phyloP scores from a whole-genome alignment of 139 green algal genomes.

The Asterochloris sp. region DNA sequence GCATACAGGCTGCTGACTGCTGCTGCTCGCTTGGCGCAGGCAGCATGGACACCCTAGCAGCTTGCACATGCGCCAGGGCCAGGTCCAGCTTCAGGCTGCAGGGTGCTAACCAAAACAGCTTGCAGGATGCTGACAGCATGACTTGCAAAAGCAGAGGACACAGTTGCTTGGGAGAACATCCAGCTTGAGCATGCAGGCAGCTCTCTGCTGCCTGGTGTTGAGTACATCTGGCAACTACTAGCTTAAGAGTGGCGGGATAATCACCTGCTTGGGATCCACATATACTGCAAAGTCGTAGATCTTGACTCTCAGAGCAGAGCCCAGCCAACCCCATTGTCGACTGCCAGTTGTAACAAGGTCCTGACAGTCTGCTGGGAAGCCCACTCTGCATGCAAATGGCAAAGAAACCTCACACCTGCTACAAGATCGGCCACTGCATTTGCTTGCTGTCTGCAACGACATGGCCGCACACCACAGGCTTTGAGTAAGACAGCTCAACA shows the following conservation, averaged over 20 bases:
- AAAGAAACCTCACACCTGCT: no score
- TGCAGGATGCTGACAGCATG: not conserved
- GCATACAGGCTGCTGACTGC: no score
- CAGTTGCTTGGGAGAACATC: not conserved
- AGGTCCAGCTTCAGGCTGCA: not conserved
- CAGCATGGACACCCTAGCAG: no score
- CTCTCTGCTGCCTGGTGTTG: no score
- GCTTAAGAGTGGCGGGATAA: not conserved
- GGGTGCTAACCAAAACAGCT: not conserved
- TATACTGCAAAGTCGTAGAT: slow-evolving; percentile 81
- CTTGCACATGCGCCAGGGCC: no score
- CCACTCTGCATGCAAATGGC: no score
- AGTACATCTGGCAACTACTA: not conserved
- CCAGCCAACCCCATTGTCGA: slow-evolving; percentile 46
- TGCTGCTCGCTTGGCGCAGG: no score
- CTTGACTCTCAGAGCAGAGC: slow-evolving; percentile 49
- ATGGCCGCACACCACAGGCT: no score
- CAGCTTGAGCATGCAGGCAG: not conserved
- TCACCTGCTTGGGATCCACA: slow-evolving; percentile 42
- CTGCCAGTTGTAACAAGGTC: slow-evolving; percentile 50
- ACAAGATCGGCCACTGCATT: no score
- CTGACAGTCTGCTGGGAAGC: slow-evolving; percentile 22
- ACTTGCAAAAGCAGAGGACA: not conserved
- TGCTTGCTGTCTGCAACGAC: no score
- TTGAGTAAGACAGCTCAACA: no score